Base-by-base conservation (phyloP, 805 yeast genomes). In the Metschnikowia hibisci region DNA sequence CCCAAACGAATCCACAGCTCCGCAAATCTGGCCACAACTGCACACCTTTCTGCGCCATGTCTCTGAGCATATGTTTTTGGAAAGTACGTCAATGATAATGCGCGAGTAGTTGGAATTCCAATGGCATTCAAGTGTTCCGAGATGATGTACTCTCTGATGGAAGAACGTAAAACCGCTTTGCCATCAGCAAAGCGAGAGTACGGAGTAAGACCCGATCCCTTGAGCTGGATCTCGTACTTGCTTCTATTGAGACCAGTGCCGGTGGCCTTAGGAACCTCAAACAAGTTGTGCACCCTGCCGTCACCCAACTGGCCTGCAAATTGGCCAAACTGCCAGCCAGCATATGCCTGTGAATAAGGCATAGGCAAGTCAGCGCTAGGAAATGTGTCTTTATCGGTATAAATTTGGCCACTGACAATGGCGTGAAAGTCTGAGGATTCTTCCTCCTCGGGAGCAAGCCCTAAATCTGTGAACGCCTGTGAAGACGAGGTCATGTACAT, bases 301-400 rank as follows among this genome's bases (percentile, higher is more conserved):
- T 91, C 99, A 6, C 99, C 99, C 48, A 91, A 67, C 62, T 93
- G 99, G 2, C 98, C 98, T 0, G 97, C 97, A 78, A 91, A 91
- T 51, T 78, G 80, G 3, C 99, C 98, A 69, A 93, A 91, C 58
- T 91, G 99, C 74, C 84, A 88, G 1, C 99, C 99, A 1, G 98
- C 96, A 62, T 91, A 91, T 0, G 91, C 87, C 61, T 85, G 90
- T 10, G 96, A 79, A 63, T 85, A 91, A 0, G 99, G 98, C 52
- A 78, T 79, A 1, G 84, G 74, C 37, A 53, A 58, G 2, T 41
- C 61, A 43, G 31, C 45, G 26, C 32, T 45, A 25, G 28, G 44
- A 33, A 51, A 58, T 9, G 18, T 12, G n/a, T 63, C 54, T 7
- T 41, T 16, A 16, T 54, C 55, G 9, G 50, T 42, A 48, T 67